A percentile compares a stretch with the other conserved stretches of the same genome.
phyloP scores from a whole-genome alignment of 2,329 filamentous ascomycete species.

The Fusarium marasasianum region DNA sequence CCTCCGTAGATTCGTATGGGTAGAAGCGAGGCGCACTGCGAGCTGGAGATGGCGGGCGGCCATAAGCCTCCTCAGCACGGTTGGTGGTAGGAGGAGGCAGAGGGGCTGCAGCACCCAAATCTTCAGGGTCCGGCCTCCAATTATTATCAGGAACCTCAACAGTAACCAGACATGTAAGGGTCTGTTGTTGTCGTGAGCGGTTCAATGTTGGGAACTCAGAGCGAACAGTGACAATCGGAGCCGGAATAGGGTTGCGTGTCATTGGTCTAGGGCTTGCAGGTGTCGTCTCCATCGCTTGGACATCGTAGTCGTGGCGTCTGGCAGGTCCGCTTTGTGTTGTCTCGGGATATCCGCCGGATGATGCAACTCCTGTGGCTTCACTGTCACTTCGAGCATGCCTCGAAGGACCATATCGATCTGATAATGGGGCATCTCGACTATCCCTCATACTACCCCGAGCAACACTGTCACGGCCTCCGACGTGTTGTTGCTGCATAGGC shows the following conservation, averaged over 20 bases:
- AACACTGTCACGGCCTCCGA: constrained; percentile 48
- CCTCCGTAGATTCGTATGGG: constrained; percentile 79
- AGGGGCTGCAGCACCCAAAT: constrained; percentile 67
- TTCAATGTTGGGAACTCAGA: constrained; percentile 97
- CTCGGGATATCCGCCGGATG: constrained; percentile 83
- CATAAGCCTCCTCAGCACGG: constrained; percentile 63
- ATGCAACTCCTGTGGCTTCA: constrained; percentile 75
- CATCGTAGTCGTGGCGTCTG: constrained; percentile 90
- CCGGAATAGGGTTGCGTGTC: constrained; percentile 85
- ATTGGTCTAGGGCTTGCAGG: constrained; percentile 77
- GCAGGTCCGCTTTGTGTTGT: constrained; percentile 74
- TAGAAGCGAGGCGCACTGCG: constrained; percentile 68
- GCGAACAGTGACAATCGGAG: constrained; percentile 90
- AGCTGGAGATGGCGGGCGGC: constrained; percentile 68
- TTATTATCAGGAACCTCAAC: constrained; percentile 93
- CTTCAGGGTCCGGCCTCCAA: constrained; percentile 87
- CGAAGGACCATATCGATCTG: constrained; percentile 57
- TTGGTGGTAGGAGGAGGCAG: constrained; percentile 52
- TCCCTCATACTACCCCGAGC: constrained; percentile 57
- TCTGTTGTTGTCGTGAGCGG: constrained; percentile 92
- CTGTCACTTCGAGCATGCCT: constrained; percentile 82
- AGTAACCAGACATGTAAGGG: constrained; percentile 90
- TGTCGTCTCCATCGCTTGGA: constrained; percentile 93
- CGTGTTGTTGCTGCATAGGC: constrained; percentile 40
- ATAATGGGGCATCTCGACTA: constrained; percentile 57